Evolutionary conservation across 371 early-diverging fungal genomes (phyloP), one percentile per base, ranked within the genome.

Genomic region (Polyrhizophydium stewartii): DNA sequence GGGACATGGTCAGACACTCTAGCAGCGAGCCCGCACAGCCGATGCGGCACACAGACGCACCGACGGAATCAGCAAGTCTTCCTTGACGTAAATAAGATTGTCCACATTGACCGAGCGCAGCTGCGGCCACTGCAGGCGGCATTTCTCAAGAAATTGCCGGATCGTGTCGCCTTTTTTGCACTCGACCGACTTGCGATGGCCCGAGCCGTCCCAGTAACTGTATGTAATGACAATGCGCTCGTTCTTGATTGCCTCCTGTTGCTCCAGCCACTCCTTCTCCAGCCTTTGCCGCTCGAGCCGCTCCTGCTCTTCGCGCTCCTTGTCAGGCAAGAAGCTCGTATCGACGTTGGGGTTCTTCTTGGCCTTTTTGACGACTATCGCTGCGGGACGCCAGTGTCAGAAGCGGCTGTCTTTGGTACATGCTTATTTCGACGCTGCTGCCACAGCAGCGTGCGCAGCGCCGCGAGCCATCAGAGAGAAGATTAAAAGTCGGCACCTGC

Each of bases 21-120:
- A n/a, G n/a, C n/a, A n/a, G n/a, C n/a, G n/a, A n/a, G n/a, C n/a
- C n/a, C n/a, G n/a, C n/a, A n/a, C n/a, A n/a, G n/a, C 7, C 35
- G 13, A 35, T 35, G 35, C 35, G 35, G 13, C 7, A 35, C 35
- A 35, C 35, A 13, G 35, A 35, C 82, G 73, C 75, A 89, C 91
- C 72, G 94, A 94, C 22, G 96, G 96, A 58, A 96, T 92, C 61
- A 96, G 93, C 60, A 96, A 67, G 82, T 96, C 96, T 77, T 96
- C 96, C 70, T 96, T 96, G 52, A 95, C 83, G 67, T 91, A 96
- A 56, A 96, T 78, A 67, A 96, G 63, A 62, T 92, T 90, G 65
- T 95, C 96, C 35, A 89, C 90, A 61, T 87, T 88, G 27, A 90
- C 81, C 17, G 87, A 84, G 17, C 92, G 84, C 28, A 95, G 70